Base-by-base conservation (phyloP, 176 grass and related monocot species). In the Carex kokanica region DNA sequence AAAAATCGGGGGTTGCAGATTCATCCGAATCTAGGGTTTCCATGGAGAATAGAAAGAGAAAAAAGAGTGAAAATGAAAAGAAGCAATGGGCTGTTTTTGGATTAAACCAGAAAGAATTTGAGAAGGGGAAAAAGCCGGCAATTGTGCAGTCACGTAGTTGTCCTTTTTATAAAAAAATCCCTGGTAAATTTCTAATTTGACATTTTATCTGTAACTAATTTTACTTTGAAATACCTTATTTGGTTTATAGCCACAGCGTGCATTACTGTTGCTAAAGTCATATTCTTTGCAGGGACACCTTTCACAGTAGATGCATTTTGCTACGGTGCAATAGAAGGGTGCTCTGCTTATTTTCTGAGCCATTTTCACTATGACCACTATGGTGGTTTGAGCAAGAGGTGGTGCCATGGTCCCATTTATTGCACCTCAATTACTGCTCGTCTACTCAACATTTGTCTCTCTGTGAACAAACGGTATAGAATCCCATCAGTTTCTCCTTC, bases 261-360 rank as follows among this genome's bases (percentile, higher is more conserved):
- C n/a, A 64, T 64, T 64, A 51, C 2, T 41, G 36, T 72, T 60
- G 9, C 6, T 32, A 34, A 40, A 25, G 0, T 71, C 3, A 1
- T 34, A 18, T 8, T 23, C 20, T 18, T 88, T 60, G 64, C 27
- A 94, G 92, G 90, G 18, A 94, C 90, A 2, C 86, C 88, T 13
- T 94, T 94, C 64, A 92, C 92, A 0, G 92, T 94, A 4, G 92
- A 94, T n/a, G 90, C 92, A 57, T 94, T 94, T 71, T 81, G 90
- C 12, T 92, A 92, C n/a, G 90, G 86, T 63, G 32, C 60, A 74
- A 85, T 90, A 80, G 88, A 92, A 57, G 86, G 86, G 0, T 90
- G 90, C 84, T 84, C 59, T 17, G 90, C 86, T 8, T 94, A 92
- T 90, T 94, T 94, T 47, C 88, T 94, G 63, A 94, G 81, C 63